phyloP scores from a whole-genome alignment of 176 grass and related monocot genomes.

The Otatea glauca region DNA sequence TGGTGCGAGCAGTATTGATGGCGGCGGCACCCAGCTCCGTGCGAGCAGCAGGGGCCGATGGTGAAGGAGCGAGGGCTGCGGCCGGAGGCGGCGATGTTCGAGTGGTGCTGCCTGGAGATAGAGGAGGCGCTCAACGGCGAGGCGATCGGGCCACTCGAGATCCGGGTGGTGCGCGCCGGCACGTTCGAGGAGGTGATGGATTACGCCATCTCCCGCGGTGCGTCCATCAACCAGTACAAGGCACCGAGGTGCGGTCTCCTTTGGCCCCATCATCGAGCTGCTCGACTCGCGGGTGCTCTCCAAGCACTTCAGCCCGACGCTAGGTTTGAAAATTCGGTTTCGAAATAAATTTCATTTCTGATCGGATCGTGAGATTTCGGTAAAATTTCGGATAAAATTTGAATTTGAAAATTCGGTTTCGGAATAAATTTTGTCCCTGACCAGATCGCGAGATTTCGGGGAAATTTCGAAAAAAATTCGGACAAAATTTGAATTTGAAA shows the following conservation, averaged over 20 bases:
- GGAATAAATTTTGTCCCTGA: too few species aligned
- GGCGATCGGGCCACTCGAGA: constrained; percentile 89
- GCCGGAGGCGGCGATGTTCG: constrained; percentile 63
- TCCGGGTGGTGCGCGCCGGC: constrained; percentile 66
- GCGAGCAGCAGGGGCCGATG: constrained; percentile 90
- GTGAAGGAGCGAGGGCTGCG: constrained; percentile 42
- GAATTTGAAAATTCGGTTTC: too few species aligned
- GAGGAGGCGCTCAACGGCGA: constrained; percentile 90
- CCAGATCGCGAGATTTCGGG: too few species aligned
- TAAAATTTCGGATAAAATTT: too few species aligned
- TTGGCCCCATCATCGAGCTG: constrained; percentile 86
- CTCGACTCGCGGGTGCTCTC: constrained; percentile 79
- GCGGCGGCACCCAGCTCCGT: too few species aligned
- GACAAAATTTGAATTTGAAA: too few species aligned
- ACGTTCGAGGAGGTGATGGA: constrained; percentile 99
- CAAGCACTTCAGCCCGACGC: constrained; percentile 85
- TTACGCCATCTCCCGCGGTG: constrained; percentile 88
- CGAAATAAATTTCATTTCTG: too few species aligned
- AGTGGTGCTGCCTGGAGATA: constrained; percentile 92
- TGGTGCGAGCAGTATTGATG: too few species aligned
- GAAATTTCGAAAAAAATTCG: too few species aligned
- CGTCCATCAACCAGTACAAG: constrained; percentile 99
- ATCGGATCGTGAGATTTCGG: too few species aligned
- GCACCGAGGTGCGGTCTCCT: constrained; percentile 88
- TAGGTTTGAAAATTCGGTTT: too few species aligned